Conservation (phyloP, 805 yeast species). For the Maudiozyma serrabonitensis region DNA sequence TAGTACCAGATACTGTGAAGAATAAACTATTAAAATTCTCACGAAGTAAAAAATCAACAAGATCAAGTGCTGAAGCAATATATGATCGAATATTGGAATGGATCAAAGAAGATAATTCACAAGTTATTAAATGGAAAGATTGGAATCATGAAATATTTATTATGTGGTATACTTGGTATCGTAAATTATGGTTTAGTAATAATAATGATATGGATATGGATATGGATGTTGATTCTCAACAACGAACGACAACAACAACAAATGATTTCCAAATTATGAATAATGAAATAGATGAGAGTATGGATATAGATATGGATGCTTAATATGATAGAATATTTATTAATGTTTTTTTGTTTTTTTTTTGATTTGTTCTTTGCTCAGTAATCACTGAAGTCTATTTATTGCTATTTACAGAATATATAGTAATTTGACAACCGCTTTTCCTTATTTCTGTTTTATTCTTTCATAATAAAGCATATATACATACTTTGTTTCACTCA, state of each 20-base stretch:
- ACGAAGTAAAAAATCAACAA: background rate
- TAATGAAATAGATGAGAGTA: constrained; percentile 2
- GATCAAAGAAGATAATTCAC: constrained; percentile 19
- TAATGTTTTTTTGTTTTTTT: too few relatives aligned
- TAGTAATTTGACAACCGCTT: background rate
- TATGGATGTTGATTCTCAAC: constrained; percentile 6
- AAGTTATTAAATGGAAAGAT: constrained; percentile 24
- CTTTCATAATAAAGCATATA: constrained; percentile 77
- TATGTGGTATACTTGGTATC: constrained; percentile 28
- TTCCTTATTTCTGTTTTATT: background rate
- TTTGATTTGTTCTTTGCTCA: too few relatives aligned
- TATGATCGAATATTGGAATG: constrained; percentile 19
- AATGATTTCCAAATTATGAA: background rate
- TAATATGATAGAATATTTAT: background rate
- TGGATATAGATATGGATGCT: constrained; percentile 6
- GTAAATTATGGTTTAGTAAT: constrained; percentile 2
- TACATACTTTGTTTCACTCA: constrained; percentile 64
- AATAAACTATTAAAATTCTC: background rate
- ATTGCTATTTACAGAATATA: background rate
- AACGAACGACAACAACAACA: background rate
- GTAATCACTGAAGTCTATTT: background rate
- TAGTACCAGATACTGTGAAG: constrained; percentile 4
- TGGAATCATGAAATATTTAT: constrained; percentile 12
- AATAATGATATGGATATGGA: constrained; percentile 7
- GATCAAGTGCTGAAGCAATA: constrained; percentile 7